phyloP scores from a whole-genome alignment of 176 grass and related monocot species.

The Dactylis glomerata region DNA sequence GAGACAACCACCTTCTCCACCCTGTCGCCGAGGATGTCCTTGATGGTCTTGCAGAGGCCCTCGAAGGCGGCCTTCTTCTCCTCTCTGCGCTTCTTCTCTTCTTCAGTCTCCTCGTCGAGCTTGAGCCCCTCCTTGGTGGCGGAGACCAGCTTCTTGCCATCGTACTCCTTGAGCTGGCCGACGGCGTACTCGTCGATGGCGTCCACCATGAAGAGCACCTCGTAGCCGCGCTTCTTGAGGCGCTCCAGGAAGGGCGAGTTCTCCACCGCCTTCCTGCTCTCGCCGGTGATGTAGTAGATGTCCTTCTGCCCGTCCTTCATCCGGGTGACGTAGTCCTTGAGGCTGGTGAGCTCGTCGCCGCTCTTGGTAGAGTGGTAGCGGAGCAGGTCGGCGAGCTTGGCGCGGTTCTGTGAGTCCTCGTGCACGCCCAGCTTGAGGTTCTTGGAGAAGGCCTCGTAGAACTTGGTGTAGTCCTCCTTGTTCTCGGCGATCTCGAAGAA shows the following conservation, averaged over 20 bases:
- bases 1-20: constrained; percentile 52
- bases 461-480: constrained; percentile 56
- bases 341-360: constrained; percentile 52
- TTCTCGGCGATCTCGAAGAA: constrained; percentile 63
- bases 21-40: constrained; percentile 44
- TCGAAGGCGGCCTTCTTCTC: constrained; percentile 44
- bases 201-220: constrained; percentile 78
- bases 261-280: constrained; percentile 58
- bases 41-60: constrained; percentile 48
- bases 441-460: constrained; percentile 70
- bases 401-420: constrained; percentile 56
- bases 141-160: constrained; percentile 57
- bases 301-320: constrained; percentile 61
- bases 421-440: constrained; percentile 61
- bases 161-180: constrained; percentile 67
- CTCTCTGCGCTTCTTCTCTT: constrained; percentile 36
- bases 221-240: constrained; percentile 61
- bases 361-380: constrained; percentile 49
- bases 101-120: constrained; percentile 44
- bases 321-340: constrained; percentile 59
- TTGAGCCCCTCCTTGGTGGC: constrained; percentile 56
- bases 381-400: constrained; percentile 54
- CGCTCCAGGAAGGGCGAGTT: constrained; percentile 62
- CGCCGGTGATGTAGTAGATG: constrained; percentile 69
- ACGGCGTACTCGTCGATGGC: constrained; percentile 67